Evolutionary conservation across 2,329 filamentous ascomycete genomes (phyloP).

Genomic region (Epichloe brachyelytri): DNA sequence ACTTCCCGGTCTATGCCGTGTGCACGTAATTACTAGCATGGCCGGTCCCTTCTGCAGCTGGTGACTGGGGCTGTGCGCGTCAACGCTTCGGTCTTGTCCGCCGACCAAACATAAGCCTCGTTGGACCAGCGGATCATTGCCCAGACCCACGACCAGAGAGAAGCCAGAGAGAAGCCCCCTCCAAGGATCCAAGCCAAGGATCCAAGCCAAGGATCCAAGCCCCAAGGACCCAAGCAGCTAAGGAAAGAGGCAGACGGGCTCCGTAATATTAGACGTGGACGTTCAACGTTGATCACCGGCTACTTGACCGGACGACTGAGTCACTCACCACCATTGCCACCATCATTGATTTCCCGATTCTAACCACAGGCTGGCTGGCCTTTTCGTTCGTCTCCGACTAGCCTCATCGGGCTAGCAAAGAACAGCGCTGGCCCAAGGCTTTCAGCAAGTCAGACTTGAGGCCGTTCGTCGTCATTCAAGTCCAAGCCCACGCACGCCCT

Average conservation of each 20-base stretch:
- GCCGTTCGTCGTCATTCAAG: background rate
- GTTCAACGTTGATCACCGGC: too few species aligned
- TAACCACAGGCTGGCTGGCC: background rate
- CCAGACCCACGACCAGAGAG: too few species aligned
- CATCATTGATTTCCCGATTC: background rate
- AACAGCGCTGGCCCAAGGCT: background rate
- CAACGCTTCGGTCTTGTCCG: too few species aligned
- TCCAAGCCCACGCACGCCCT: too few species aligned
- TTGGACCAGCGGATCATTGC: too few species aligned
- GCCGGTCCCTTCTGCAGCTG: background rate
- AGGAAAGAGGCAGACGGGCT: too few species aligned
- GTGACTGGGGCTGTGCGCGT: background rate
- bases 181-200: background rate
- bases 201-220: too few species aligned
- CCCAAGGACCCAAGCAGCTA: too few species aligned
- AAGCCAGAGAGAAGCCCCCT: background rate
- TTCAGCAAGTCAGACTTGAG: constrained; percentile 3
- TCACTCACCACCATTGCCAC: too few species aligned
- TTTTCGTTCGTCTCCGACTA: background rate
- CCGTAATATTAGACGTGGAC: too few species aligned
- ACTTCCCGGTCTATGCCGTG: background rate
- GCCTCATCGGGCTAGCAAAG: background rate
- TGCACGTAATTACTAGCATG: background rate
- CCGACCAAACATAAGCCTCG: too few species aligned
- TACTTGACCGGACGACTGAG: too few species aligned